Percentiles rank a stretch among this genome's conserved stretches.
Conservation (phyloP, 495 filamentous ascomycete genomes). For the Aspergillus wentii region DNA sequence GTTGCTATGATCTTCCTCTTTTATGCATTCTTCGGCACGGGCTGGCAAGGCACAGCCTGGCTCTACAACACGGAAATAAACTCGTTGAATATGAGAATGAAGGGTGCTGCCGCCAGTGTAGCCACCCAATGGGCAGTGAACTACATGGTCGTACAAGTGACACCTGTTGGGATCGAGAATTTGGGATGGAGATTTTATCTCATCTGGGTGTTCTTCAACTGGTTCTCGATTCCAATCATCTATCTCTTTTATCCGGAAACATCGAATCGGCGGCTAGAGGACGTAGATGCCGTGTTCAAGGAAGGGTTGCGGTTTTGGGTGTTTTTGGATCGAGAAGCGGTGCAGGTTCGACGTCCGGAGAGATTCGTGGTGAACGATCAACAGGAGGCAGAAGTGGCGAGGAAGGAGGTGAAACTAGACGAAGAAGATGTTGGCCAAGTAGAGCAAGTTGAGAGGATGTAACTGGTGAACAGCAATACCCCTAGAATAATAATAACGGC, state of each 20-base stretch:
- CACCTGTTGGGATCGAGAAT: constrained; percentile 48
- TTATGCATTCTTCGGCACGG: constrained; percentile 45
- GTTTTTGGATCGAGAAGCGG: not conserved
- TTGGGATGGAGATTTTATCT: constrained; percentile 57
- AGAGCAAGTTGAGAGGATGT: too few species aligned
- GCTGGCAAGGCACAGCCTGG: constrained; percentile 35
- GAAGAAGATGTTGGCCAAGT: too few species aligned
- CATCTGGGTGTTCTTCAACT: constrained; percentile 56
- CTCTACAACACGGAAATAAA: constrained; percentile 36
- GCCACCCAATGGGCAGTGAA: constrained; percentile 38
- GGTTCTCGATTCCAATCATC: constrained; percentile 37
- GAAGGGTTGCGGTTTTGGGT: not conserved
- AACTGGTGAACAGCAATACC: too few species aligned
- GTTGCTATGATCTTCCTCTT: constrained; percentile 47
- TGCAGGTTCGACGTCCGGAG: not conserved
- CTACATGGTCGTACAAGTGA: constrained; percentile 58
- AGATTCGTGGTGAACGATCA: too few species aligned
- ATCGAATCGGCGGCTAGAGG: not conserved
- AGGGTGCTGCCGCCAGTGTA: constrained; percentile 28
- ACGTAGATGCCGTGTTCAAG: not conserved
- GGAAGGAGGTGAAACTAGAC: too few species aligned
- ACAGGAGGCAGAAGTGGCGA: too few species aligned
- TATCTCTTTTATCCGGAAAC: constrained; percentile 44
- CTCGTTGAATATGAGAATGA: constrained; percentile 29
- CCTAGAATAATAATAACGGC: too few species aligned